Percentiles rank a stretch among this genome's conserved stretches.
phyloP scores from a whole-genome alignment of 306 rosid genomes.

The Cucurbita maxima region DNA sequence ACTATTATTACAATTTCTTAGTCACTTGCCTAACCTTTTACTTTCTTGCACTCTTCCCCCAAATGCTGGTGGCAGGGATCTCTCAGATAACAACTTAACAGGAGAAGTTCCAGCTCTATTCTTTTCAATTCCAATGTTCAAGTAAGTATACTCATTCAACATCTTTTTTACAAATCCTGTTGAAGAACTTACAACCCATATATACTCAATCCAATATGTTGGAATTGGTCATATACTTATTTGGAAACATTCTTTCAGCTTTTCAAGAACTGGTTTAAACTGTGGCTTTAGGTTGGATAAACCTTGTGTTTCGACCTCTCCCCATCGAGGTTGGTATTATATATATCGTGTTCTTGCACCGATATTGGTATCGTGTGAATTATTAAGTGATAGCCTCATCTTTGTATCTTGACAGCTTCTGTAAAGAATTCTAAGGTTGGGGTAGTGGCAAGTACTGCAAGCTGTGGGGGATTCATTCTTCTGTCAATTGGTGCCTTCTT shows the following conservation, averaged over 20 bases:
- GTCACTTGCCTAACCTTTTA: neutral
- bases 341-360: neutral
- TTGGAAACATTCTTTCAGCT: constrained; percentile 31
- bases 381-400: neutral
- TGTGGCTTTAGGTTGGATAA: constrained; percentile 56
- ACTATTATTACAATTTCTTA: neutral
- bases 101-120: constrained; percentile 69
- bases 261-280: constrained; percentile 48
- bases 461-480: constrained; percentile 50
- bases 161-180: neutral
- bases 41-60: constrained; percentile 7
- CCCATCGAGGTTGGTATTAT: constrained; percentile 38
- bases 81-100: constrained; percentile 52
- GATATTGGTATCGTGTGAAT: neutral
- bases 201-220: neutral
- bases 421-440: constrained; percentile 32
- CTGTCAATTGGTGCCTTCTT: constrained; percentile 40
- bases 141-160: constrained; percentile 23
- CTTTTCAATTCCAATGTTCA: constrained; percentile 44
- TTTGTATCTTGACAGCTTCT: constrained; percentile 33
- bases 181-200: neutral
- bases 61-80: constrained; percentile 46
- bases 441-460: constrained; percentile 33
- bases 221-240: neutral
- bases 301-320: constrained; percentile 60